Conservation (phyloP, 176 grass and related monocot species). For the Tuctoria greenei region DNA sequence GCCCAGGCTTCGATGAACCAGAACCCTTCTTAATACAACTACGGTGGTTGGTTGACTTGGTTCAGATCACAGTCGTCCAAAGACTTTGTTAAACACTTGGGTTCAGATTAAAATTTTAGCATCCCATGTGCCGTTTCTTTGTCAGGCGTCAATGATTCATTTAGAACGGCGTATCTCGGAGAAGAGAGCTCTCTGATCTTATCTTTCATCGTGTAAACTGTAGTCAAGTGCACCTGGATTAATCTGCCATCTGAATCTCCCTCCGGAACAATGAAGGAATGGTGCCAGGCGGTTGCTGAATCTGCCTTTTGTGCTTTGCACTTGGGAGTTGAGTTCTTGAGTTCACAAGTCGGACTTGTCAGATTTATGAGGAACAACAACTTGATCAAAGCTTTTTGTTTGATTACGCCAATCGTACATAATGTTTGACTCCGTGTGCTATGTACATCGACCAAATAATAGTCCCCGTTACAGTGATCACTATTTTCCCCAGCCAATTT, state of each 20-base stretch:
- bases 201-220: too few species aligned
- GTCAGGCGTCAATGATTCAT: not conserved
- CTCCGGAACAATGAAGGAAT: not conserved
- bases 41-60: constrained; percentile 27
- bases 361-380: not conserved
- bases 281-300: not conserved
- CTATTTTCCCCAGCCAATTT: constrained; percentile 29
- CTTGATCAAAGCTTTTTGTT: not conserved
- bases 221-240: not conserved
- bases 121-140: not conserved
- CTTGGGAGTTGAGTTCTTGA: not conserved
- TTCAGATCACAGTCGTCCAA: constrained; percentile 16
- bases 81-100: not conserved
- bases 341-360: too few species aligned
- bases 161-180: not conserved
- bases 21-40: not conserved
- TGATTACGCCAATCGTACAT: not conserved
- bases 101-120: not conserved
- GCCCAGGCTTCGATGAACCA: too few species aligned
- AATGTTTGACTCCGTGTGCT: constrained; percentile 5
- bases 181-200: not conserved
- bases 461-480: not conserved
- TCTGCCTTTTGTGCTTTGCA: too few species aligned
- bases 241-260: not conserved
- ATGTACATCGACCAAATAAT: constrained; percentile 19